Conservation (phyloP, 768 basidiomycete species). For the Kockovaella imperatae region DNA sequence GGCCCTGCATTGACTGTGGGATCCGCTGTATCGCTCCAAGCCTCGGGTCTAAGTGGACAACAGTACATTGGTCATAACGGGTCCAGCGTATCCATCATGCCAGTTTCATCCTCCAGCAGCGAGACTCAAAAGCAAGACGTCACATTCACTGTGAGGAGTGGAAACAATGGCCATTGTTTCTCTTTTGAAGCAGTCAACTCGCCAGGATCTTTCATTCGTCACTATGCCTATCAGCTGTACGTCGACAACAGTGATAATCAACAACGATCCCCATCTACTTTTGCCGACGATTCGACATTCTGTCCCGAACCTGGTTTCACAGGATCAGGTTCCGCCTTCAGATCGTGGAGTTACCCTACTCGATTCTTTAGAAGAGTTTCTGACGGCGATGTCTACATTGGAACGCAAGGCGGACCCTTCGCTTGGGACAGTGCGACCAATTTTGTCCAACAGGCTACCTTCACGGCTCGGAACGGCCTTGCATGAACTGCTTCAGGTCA, state of each 20-base stretch:
- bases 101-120: too few species aligned
- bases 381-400: too few species aligned
- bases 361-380: too few species aligned
- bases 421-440: too few species aligned
- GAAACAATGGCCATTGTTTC: too few species aligned
- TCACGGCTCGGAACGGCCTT: too few species aligned
- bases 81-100: too few species aligned
- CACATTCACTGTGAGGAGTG: too few species aligned
- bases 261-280: not conserved
- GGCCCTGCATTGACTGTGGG: not conserved
- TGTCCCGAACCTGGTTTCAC: not conserved
- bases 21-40: not conserved
- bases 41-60: not conserved
- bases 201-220: not conserved
- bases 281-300: not conserved
- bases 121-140: too few species aligned
- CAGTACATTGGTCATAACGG: not conserved
- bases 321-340: not conserved
- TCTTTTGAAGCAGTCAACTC: not conserved
- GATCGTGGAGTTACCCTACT: not conserved
- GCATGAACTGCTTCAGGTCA: too few species aligned
- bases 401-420: too few species aligned
- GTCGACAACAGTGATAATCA: not conserved
- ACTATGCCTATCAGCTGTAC: not conserved
- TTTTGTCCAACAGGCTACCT: too few species aligned